phyloP scores from a whole-genome alignment of 2,329 filamentous ascomycete genomes.

The Ophiostoma sp. region DNA sequence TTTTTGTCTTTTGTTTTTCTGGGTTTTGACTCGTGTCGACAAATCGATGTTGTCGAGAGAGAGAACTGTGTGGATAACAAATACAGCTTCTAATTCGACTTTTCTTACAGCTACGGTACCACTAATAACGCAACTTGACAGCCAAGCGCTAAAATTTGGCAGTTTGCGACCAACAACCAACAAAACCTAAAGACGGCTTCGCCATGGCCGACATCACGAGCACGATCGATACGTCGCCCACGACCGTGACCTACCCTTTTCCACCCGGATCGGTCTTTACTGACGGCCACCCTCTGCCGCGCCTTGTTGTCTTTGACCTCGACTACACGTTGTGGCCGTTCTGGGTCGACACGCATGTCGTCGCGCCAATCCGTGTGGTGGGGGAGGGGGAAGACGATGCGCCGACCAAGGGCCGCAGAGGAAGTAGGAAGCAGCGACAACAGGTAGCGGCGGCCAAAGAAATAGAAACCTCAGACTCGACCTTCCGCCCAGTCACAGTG shows the following conservation, averaged over 20 bases:
- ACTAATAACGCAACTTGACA: too few species aligned
- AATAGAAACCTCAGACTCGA: neutral
- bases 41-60: too few species aligned
- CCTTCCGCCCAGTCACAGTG: slow-evolving; percentile 40
- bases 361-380: slow-evolving; percentile 53
- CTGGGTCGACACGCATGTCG: slow-evolving; percentile 93
- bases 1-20: too few species aligned
- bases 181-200: neutral
- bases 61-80: too few species aligned
- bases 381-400: slow-evolving; percentile 45
- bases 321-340: slow-evolving; percentile 99
- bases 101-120: too few species aligned
- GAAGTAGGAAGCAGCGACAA: slow-evolving; percentile 25
- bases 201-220: neutral
- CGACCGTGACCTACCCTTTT: neutral
- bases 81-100: too few species aligned
- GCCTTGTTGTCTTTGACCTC: slow-evolving; percentile 87
- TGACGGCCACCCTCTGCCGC: slow-evolving; percentile 69
- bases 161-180: neutral
- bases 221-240: neutral
- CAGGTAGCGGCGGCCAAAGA: neutral
- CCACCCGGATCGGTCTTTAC: slow-evolving; percentile 26
- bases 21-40: too few species aligned
- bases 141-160: neutral
- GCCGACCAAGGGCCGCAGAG: slow-evolving; percentile 33